Evolutionary conservation across 169 alveolate species (phyloP).

Genomic region (Cryptosporidium meleagridis): DNA sequence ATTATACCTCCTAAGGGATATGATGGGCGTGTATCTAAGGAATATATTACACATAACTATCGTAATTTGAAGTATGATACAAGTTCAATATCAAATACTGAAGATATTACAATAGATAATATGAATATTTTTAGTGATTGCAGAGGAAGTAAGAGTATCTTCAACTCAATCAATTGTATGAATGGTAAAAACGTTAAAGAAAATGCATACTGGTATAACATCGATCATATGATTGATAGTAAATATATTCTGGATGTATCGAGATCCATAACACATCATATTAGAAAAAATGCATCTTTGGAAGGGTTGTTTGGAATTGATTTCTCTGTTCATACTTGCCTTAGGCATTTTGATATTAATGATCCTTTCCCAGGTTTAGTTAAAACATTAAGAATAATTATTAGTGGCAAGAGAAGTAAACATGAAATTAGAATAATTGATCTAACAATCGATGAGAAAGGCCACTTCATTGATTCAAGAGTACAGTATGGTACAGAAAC

Average conservation of each 20-base stretch:
- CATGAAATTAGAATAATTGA: conserved; percentile 69
- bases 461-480: conserved; percentile 69
- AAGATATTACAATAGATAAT: conserved; percentile 36
- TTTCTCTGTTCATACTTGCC: conserved; percentile 65
- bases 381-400: conserved; percentile 60
- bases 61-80: conserved; percentile 71
- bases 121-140: conserved; percentile 50
- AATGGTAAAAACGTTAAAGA: conserved; percentile 30
- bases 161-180: conserved; percentile 30
- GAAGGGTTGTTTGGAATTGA: conserved; percentile 72
- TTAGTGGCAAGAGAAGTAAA: conserved; percentile 67
- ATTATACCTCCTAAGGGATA: conserved; percentile 73
- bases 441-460: conserved; percentile 64
- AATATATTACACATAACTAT: conserved; percentile 54
- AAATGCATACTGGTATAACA: conserved; percentile 68
- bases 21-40: conserved; percentile 74
- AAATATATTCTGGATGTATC: conserved; percentile 70
- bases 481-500: conserved; percentile 72
- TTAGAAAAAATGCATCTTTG: conserved; percentile 63
- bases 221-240: conserved; percentile 55
- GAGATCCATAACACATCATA: conserved; percentile 63
- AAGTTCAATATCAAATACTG: conserved; percentile 64
- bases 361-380: conserved; percentile 74
- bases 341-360: conserved; percentile 69
- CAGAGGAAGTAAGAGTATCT: conserved; percentile 19